phyloP scores from a whole-genome alignment of 306 rosid genomes.

The Pachyrhizus erosus region DNA sequence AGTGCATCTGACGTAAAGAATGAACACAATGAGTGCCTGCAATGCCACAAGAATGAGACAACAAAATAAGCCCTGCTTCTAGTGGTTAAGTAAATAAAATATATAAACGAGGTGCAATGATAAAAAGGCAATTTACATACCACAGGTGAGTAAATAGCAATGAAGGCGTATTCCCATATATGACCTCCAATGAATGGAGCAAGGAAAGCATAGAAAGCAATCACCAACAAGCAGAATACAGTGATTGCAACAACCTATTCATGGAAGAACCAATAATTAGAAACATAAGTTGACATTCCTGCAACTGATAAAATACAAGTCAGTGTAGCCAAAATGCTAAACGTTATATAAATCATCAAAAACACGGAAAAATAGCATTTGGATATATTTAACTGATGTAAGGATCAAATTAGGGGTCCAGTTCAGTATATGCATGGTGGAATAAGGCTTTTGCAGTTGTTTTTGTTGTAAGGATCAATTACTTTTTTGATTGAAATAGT shows the following conservation, averaged over 20 bases:
- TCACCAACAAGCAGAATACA: slow-evolving; percentile 85
- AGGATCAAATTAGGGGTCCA: background rate
- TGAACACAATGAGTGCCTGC: slow-evolving; percentile 93
- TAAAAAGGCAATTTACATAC: slow-evolving; percentile 54
- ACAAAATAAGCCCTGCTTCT: slow-evolving; percentile 28
- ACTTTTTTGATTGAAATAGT: slow-evolving; percentile 4
- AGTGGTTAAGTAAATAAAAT: slow-evolving; percentile 17
- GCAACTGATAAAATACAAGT: slow-evolving; percentile 38
- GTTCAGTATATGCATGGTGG: background rate
- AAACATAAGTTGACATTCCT: slow-evolving; percentile 36
- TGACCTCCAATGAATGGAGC: slow-evolving; percentile 94
- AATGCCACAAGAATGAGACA: slow-evolving; percentile 50
- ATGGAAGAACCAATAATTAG: slow-evolving; percentile 47
- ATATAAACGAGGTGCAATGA: slow-evolving; percentile 1
- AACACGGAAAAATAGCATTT: background rate
- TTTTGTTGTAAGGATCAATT: background rate
- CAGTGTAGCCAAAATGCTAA: background rate
- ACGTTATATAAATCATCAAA: slow-evolving; percentile 29
- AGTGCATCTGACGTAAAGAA: slow-evolving; percentile 91
- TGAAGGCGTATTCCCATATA: slow-evolving; percentile 74
- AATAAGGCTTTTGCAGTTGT: background rate
- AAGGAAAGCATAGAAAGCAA: slow-evolving; percentile 91
- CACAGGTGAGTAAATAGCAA: slow-evolving; percentile 84
- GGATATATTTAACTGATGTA: background rate
- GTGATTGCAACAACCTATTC: slow-evolving; percentile 90